Conservation (phyloP, 371 early-diverging fungal species). For the Lichtheimia hyalospora region DNA sequence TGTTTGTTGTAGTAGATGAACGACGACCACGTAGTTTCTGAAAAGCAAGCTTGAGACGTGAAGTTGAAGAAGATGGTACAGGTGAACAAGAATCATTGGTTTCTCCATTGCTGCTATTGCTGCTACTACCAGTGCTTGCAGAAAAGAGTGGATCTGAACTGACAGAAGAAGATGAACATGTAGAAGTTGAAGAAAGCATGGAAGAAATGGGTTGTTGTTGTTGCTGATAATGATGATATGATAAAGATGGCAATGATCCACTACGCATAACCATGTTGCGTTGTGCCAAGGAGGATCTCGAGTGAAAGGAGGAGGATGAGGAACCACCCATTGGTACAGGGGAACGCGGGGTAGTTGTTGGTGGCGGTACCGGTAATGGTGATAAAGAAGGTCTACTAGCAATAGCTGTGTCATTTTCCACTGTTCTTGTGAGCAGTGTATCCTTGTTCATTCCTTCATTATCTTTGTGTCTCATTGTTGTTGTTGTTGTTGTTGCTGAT, state of each 20-base stretch:
- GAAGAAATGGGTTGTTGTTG: neutral
- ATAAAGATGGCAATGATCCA: too few relatives aligned
- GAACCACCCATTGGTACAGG: neutral
- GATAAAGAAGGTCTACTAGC: too few relatives aligned
- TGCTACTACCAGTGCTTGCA: neutral
- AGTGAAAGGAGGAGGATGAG: slow-evolving; percentile 1
- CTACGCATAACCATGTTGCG: too few relatives aligned
- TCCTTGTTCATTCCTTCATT: neutral
- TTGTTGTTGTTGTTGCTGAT: neutral
- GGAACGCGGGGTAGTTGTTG: slow-evolving; percentile 7
- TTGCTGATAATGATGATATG: too few relatives aligned
- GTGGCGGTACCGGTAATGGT: neutral
- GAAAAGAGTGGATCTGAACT: neutral
- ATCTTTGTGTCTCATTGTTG: neutral
- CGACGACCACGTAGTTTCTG: slow-evolving; percentile 5
- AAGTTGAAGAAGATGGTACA: slow-evolving; percentile 3
- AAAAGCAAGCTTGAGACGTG: slow-evolving; percentile 12
- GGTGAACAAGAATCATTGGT: neutral
- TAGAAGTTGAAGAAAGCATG: neutral
- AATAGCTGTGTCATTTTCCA: neutral
- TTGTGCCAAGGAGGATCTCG: neutral
- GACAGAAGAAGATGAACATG: neutral
- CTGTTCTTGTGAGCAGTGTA: too few relatives aligned
- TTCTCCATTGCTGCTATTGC: neutral
- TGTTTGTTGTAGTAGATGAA: too few relatives aligned